A percentile compares a stretch with the other conserved stretches of the same genome.
phyloP scores from a whole-genome alignment of 805 yeast species.

The Saccharomycopsis sp. region DNA sequence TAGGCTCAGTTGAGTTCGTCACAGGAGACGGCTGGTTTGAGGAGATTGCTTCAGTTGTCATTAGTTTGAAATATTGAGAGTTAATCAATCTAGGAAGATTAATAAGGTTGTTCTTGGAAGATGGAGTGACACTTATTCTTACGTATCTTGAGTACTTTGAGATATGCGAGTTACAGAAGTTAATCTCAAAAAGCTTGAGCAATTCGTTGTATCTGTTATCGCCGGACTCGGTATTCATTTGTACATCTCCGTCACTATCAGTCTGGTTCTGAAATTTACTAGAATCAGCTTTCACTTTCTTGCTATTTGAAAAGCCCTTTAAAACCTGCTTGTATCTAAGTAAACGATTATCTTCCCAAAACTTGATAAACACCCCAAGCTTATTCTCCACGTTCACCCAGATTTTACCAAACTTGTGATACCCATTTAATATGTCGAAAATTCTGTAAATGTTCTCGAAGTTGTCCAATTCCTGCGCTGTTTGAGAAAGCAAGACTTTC shows the following conservation, averaged over 20 bases:
- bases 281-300: neutral
- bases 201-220: conserved; percentile 3
- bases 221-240: neutral
- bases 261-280: neutral
- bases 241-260: conserved; percentile 3
- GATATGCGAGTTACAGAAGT: neutral
- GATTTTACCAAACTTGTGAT: conserved; percentile 11
- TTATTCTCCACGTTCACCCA: conserved; percentile 5
- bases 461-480: neutral
- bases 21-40: neutral
- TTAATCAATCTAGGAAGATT: neutral
- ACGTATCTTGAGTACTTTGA: neutral
- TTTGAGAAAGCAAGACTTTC: neutral
- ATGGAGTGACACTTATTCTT: neutral
- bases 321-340: conserved; percentile 5
- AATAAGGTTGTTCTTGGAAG: neutral
- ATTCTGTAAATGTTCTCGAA: neutral
- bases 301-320: neutral
- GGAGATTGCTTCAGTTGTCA: neutral
- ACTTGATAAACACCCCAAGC: conserved; percentile 18
- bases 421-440: conserved; percentile 18
- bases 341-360: conserved; percentile 18
- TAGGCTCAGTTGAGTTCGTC: neutral
- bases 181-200: conserved; percentile 1
- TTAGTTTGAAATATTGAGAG: neutral